Percentiles rank a stretch among this genome's conserved stretches.
These are phyloP conservation scores for Coemansia sp. DNA, from an alignment of 192 early-diverging fungal species.

Conservation along the genomic window DNA sequence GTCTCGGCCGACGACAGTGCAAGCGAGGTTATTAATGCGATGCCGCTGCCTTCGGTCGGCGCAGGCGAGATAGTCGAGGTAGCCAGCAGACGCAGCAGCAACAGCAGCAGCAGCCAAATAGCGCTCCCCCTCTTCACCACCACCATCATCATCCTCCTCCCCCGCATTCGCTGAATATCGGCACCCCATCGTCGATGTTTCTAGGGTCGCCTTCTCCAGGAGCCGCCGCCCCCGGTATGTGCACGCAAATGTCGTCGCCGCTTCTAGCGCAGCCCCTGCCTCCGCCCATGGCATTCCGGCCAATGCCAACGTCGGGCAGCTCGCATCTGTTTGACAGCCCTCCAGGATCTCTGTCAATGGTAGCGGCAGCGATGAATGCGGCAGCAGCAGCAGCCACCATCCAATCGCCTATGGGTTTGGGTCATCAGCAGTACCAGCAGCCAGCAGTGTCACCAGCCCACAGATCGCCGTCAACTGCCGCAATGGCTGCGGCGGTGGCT, in stretches of 20 bases:
- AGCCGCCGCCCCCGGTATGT: not conserved
- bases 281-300: constrained; percentile 31
- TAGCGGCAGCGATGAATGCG: constrained; percentile 14
- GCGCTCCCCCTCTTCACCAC: not conserved
- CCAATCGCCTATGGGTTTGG: constrained; percentile 32
- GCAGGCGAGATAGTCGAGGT: not conserved
- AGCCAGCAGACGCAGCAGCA: not conserved
- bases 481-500: constrained; percentile 36
- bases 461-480: not conserved
- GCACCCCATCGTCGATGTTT: constrained; percentile 7
- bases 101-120: not conserved
- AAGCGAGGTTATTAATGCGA: not conserved
- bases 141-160: no score
- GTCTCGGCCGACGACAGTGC: no score
- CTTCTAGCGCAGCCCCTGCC: not conserved
- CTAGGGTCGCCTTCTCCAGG: constrained; percentile 26
- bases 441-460: constrained; percentile 12
- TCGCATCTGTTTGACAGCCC: constrained; percentile 23
- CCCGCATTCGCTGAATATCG: not conserved
- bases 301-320: constrained; percentile 25
- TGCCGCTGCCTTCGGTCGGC: no score
- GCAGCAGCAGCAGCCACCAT: constrained; percentile 17
- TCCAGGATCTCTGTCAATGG: constrained; percentile 20
- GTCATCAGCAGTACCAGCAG: not conserved
- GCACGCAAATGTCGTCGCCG: constrained; percentile 1